Conservation (phyloP, 75 land plant species). For the Larix kaempferi region DNA sequence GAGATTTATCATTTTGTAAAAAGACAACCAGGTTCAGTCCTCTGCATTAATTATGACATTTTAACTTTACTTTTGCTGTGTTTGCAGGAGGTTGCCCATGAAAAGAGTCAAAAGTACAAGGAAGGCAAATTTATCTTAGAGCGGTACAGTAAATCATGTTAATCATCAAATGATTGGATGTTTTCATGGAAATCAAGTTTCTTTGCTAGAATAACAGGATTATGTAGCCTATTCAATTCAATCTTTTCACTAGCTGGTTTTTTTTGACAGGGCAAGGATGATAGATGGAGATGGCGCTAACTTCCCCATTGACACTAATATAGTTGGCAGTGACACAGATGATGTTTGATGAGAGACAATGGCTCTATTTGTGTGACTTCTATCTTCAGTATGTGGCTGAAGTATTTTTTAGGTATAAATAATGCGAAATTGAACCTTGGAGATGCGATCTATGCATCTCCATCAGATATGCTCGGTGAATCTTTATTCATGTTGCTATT, state of each 20-base stretch:
- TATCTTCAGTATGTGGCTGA: neutral
- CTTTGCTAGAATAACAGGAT: neutral
- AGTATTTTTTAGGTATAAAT: neutral
- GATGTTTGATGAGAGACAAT: neutral
- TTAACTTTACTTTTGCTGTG: neutral
- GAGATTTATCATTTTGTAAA: neutral
- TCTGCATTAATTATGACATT: neutral
- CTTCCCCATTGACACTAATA: neutral
- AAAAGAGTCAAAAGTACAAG: conserved; percentile 55
- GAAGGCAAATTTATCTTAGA: conserved; percentile 62
- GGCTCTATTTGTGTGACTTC: neutral
- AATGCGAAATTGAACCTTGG: neutral
- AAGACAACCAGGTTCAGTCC: neutral
- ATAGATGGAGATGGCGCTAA: neutral
- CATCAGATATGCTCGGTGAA: too few relatives aligned
- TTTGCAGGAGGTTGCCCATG: conserved; percentile 49
- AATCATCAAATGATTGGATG: neutral
- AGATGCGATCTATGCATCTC: too few relatives aligned
- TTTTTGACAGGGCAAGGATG: conserved; percentile 5
- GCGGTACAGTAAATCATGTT: conserved; percentile 21
- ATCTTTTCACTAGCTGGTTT: neutral
- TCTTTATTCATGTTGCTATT: too few relatives aligned
- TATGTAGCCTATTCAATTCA: neutral
- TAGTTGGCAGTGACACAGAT: conserved; percentile 10
- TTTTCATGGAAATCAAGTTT: neutral